Conservation (phyloP, 2,329 filamentous ascomycete genomes). For the Pyrenophora tritici-repentis region DNA sequence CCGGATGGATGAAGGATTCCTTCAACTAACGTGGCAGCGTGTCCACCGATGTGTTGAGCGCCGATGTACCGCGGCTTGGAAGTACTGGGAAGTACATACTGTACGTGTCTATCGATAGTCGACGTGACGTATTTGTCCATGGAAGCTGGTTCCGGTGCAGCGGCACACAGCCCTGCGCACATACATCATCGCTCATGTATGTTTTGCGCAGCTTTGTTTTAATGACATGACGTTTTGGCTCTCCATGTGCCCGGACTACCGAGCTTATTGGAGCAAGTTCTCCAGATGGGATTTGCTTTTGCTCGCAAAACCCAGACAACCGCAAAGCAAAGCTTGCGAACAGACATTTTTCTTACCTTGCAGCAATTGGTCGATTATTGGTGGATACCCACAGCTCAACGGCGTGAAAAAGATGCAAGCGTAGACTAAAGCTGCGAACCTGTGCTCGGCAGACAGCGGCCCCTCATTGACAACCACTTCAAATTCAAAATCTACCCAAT, state of each 20-base stretch:
- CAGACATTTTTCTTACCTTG: not conserved
- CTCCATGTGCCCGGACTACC: too few relatives aligned
- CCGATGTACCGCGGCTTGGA: constrained; percentile 3
- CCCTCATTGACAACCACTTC: constrained; percentile 7
- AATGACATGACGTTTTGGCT: too few relatives aligned
- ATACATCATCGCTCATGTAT: too few relatives aligned
- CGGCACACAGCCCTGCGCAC: not conserved
- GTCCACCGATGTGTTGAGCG: constrained; percentile 4
- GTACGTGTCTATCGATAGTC: constrained; percentile 1
- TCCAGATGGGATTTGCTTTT: too few relatives aligned
- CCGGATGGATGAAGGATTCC: constrained; percentile 7
- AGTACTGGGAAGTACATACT: not conserved
- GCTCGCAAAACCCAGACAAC: not conserved
- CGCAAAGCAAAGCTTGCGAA: not conserved
- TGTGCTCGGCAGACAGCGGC: constrained; percentile 18
- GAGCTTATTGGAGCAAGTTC: too few relatives aligned
- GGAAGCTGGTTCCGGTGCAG: not conserved
- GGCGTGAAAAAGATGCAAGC: constrained; percentile 7
- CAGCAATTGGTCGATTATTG: not conserved
- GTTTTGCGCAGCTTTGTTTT: too few relatives aligned
- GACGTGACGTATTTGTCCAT: not conserved
- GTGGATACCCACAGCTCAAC: constrained; percentile 17
- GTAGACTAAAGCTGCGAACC: constrained; percentile 26
- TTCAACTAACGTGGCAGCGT: constrained; percentile 8
- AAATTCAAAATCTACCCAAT: constrained; percentile 5